Evolutionary conservation across 768 basidiomycete species (phyloP).

Genomic region (Agrocybe chaxingu): DNA sequence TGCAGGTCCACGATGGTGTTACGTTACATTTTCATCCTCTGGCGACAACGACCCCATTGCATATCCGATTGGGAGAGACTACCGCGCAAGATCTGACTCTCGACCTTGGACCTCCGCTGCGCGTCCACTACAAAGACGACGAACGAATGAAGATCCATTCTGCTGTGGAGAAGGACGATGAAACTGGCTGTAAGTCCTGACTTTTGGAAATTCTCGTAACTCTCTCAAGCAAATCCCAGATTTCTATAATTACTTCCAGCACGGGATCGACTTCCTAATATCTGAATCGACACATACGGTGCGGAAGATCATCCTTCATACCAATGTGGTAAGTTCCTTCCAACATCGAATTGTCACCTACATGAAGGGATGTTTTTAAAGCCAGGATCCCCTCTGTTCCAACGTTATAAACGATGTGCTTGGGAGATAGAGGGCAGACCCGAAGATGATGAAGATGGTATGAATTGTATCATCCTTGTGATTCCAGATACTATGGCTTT

Average conservation of each 20-base stretch:
- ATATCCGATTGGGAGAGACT: slow-evolving; percentile 68
- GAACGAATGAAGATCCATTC: slow-evolving; percentile 84
- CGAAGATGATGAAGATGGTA: slow-evolving; percentile 83
- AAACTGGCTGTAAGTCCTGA: slow-evolving; percentile 47
- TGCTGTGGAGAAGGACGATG: slow-evolving; percentile 41
- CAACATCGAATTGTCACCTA: background rate
- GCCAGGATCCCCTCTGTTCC: slow-evolving; percentile 89
- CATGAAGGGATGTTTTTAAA: slow-evolving; percentile 24
- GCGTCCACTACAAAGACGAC: slow-evolving; percentile 85
- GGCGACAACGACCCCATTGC: slow-evolving; percentile 40
- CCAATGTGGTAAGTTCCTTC: slow-evolving; percentile 67
- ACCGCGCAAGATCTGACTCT: slow-evolving; percentile 79
- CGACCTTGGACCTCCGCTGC: slow-evolving; percentile 76
- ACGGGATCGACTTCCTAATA: slow-evolving; percentile 85
- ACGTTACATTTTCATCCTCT: slow-evolving; percentile 64
- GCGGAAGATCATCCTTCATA: slow-evolving; percentile 82
- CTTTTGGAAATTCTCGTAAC: background rate
- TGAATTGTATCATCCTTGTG: slow-evolving; percentile 4
- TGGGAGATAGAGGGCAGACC: slow-evolving; percentile 83
- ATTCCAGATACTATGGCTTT: slow-evolving; percentile 4
- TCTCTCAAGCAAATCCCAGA: slow-evolving; percentile 38
- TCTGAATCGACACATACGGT: slow-evolving; percentile 69
- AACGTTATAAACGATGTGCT: slow-evolving; percentile 86
- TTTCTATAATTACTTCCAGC: slow-evolving; percentile 92
- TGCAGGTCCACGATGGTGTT: slow-evolving; percentile 72